Evolutionary conservation across 2,329 filamentous ascomycete species (phyloP), one percentile per base, ranked within the genome.

Genomic region (Aspergillus pseudoviridinutans): DNA sequence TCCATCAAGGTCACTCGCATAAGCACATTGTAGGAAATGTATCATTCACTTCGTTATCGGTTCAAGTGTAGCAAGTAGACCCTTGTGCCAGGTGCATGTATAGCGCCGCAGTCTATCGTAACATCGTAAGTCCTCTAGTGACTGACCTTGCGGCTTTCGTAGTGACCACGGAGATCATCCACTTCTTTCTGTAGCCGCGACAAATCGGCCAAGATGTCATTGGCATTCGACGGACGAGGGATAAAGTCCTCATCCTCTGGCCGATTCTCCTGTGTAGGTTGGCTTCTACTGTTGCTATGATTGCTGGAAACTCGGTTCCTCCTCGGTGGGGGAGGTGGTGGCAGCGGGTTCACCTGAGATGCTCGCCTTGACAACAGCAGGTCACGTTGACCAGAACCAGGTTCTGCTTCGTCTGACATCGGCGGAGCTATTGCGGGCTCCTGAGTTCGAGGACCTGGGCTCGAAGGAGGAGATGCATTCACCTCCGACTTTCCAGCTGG

Each of bases 141-240:
- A 54, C 67, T 70, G 47, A 63, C 60, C 55, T 68, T 69, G 28
- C 70, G 69, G 53, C 58, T 70, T 55, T 75, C 71, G 58, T 76
- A 76, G 42, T 72, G 73, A 2, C 72, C 74, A 20, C 75, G 69
- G 44, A 76, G 68, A 58, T 75, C 88, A 73, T 93, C 89, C 42
- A 93, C 89, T 68, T 93, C 90, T 68, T 83, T 82, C 73, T 91
- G 89, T 61, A 93, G 74, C 24, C 86, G 85, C 50, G 84, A 83
- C 55, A 93, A 74, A 69, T 92, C 88, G 1, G 88, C 88, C 63
- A 93, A 73, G 58, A 92, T 90, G 67, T 89, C 84, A 46, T 74
- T 72, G 1, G 77, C 74, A 53, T 76, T 73, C 9, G 76, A 76
- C 62, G 56, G 78, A 69, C 68, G 78, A 68, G 64, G 64, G 29